These are phyloP conservation scores for Gossypium ekmanianum DNA, from an alignment of 345 rosid genomes.

Conservation along the genomic window DNA sequence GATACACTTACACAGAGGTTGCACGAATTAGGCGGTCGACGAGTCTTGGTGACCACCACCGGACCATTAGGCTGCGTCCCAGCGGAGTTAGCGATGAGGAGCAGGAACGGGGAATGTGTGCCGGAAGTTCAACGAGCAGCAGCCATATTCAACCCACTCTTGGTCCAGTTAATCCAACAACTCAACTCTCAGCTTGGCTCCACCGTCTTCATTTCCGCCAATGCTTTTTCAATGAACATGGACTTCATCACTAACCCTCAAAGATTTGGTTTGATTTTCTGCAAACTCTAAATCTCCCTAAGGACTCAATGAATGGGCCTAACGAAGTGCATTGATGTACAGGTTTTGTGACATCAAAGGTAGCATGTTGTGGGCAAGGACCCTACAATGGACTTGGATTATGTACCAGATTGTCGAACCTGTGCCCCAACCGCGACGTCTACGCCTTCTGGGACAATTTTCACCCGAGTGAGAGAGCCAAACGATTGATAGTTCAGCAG, in stretches of 20 bases:
- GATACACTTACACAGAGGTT: constrained; percentile 27
- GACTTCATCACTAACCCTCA: constrained; percentile 39
- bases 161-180: constrained; percentile 28
- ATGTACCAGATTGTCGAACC: constrained; percentile 35
- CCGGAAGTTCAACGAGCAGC: constrained; percentile 39
- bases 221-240: constrained; percentile 35
- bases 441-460: constrained; percentile 51
- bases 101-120: constrained; percentile 41
- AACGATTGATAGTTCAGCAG: constrained; percentile 26
- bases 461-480: constrained; percentile 48
- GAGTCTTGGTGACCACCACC: constrained; percentile 46
- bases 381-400: constrained; percentile 44
- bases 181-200: constrained; percentile 39
- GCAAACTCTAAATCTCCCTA: background rate
- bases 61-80: constrained; percentile 57
- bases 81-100: constrained; percentile 39
- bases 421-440: constrained; percentile 42
- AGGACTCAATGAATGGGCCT: no score
- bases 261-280: constrained; percentile 27
- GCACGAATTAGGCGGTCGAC: constrained; percentile 42
- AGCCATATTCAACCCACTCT: constrained; percentile 35
- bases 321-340: background rate
- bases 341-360: constrained; percentile 46
- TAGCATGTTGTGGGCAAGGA: constrained; percentile 58
- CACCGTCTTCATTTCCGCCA: constrained; percentile 33